Base-by-base conservation (phyloP, 2,329 filamentous ascomycete genomes). In the Aspergillus melleus region DNA sequence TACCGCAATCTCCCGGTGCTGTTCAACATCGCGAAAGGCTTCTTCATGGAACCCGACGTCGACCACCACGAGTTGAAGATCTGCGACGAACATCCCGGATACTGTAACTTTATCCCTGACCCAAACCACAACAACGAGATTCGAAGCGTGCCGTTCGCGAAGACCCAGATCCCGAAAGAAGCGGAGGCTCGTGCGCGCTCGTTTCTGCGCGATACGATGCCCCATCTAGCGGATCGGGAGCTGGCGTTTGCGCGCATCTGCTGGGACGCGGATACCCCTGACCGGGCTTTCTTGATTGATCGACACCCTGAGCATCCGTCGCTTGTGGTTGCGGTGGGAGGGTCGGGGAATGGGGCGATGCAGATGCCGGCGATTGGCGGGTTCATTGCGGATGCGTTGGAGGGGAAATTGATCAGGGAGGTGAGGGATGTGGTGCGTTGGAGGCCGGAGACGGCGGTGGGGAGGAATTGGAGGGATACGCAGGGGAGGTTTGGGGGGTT, bases 201-300 rank as follows among this genome's bases (percentile, higher is more conserved):
- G 8, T 83, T 85, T 55, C 66, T 86, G 19, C 67, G 67, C 9
- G 81, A 83, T 46, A 81, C 79, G 1, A 82, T 85, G 79, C 83
- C 83, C 0, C 80, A 85, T 56, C 76, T 85, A 4, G 77, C 79
- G 0, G 68, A 77, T 1, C 74, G 83, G 2, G 75, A 77, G 0
- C 80, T 85, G 53, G 76, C 71, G 20, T 84, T 82, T 61, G 81
- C 81, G 8, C 74, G 82, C 16, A 80, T 86, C 32, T 86, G 83
- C 70, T 86, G 84, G 83, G 83, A 83, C 64, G 79, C 83, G 0
- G 84, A 86, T 64, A 86, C 83, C 0, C 77, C 80, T 0, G 81
- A 86, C 66, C 77, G 82, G 2, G 74, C 80, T 20, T 86, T 84
- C 57, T 67, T 86, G 19, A 83, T 86, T 57, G 79, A 80, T 55